A percentile compares a stretch with the other conserved stretches of the same genome.
phyloP scores from a whole-genome alignment of 768 basidiomycete genomes.

The Kondoa subrosea region DNA sequence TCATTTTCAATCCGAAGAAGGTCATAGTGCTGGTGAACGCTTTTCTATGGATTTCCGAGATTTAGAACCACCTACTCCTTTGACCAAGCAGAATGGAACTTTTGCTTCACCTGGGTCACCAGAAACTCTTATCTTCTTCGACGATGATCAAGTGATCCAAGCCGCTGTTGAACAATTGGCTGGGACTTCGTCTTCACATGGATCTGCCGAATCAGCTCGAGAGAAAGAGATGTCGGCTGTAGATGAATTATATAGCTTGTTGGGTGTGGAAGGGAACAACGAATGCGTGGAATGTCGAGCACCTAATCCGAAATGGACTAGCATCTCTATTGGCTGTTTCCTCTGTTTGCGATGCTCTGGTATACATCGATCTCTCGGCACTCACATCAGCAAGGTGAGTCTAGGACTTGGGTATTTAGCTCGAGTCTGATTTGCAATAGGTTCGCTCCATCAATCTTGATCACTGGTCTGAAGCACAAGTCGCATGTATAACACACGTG shows the following conservation, averaged over 20 bases:
- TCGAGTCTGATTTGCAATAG: not conserved
- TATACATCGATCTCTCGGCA: not conserved
- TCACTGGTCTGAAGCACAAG: not conserved
- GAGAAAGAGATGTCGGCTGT: not conserved
- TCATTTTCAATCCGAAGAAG: not conserved
- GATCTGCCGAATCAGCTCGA: not conserved
- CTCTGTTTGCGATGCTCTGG: not conserved
- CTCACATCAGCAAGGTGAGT: not conserved
- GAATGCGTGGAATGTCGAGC: conserved; percentile 1
- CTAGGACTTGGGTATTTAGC: not conserved
- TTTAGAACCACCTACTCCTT: not conserved
- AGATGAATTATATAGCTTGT: not conserved
- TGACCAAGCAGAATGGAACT: not conserved
- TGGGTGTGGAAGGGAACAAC: not conserved
- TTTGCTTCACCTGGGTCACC: not conserved
- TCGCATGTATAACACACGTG: not conserved
- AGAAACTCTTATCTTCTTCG: not conserved
- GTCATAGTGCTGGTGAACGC: too few relatives aligned
- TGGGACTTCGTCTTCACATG: not conserved
- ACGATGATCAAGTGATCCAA: conserved; percentile 1
- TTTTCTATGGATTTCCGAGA: not conserved
- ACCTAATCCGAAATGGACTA: not conserved
- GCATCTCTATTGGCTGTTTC: conserved; percentile 1
- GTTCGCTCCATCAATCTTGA: conserved; percentile 4
- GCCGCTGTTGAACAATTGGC: not conserved